Percentiles rank a stretch among this genome's conserved stretches.
These are phyloP conservation scores for Mortierella claussenii DNA, from an alignment of 192 early-diverging fungal genomes.

Conservation along the genomic window DNA sequence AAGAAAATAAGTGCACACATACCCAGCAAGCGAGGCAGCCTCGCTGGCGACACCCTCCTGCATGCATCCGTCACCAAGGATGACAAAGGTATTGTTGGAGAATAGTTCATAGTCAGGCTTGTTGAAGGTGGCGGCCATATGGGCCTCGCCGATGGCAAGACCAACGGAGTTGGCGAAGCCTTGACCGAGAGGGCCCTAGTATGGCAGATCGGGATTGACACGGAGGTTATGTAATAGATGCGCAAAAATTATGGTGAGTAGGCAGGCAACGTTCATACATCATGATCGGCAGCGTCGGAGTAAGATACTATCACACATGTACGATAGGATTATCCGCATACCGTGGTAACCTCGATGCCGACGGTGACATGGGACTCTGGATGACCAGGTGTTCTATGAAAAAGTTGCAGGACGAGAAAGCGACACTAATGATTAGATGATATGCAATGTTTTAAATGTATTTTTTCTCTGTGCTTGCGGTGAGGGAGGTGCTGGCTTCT, in stretches of 20 bases:
- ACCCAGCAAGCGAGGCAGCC: no score
- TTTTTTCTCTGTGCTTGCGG: background rate
- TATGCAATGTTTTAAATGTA: background rate
- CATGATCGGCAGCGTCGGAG: no score
- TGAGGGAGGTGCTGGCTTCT: no score
- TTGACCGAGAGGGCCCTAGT: slow-evolving; percentile 95
- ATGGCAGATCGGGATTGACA: no score
- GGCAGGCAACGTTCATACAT: background rate
- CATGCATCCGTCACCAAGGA: no score
- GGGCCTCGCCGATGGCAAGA: slow-evolving; percentile 89
- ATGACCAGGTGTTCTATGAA: slow-evolving; percentile 90
- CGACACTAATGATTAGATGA: background rate
- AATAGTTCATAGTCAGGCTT: no score
- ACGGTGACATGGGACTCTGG: slow-evolving; percentile 88
- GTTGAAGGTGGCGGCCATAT: slow-evolving; percentile 90
- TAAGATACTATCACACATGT: background rate
- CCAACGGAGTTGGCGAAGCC: slow-evolving; percentile 94
- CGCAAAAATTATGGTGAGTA: no score
- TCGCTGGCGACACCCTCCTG: no score
- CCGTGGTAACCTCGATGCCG: slow-evolving; percentile 96
- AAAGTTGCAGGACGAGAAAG: background rate
- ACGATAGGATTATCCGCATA: slow-evolving; percentile 16
- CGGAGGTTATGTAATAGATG: no score
- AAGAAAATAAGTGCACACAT: no score
- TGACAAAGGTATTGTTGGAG: no score